Evolutionary conservation across 345 rosid genomes (phyloP), one percentile per base, ranked within the genome.

Genomic region (Syzygium grande): DNA sequence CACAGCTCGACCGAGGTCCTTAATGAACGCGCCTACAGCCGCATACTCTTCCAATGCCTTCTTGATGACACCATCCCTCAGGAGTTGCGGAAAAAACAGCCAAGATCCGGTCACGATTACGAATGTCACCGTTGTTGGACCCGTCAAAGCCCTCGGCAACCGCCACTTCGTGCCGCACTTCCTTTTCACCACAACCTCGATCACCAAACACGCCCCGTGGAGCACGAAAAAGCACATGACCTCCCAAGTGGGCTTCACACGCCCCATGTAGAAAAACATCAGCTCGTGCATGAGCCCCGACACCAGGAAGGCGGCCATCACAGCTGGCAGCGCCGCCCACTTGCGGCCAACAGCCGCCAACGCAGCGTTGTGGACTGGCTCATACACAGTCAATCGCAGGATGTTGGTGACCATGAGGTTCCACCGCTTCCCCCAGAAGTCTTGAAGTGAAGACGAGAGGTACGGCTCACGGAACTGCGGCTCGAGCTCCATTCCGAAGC

Each of bases 121-220:
- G 55, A 93, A 91, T 27, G 86, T 89, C 34, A 90, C 84, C 9
- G 92, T 89, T 55, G 86, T 11, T 41, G 91, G 88, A 80, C 95
- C 93, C 59, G 90, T 87, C 34, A 92, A 90, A 84, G 93, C 92
- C 88, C 89, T 85, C 1, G 96, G 96, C n/a, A 94, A 84, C 85
- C 91, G 89, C 80, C 86, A 78, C 85, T 94, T 93, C 56, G 89
- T 88, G 2, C 92, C 91, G 1, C 93, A 49, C 65, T 93, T 90
- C n/a, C 94, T 89, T 53, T 89, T 89, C 52, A 51, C 56, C 19
- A 46, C 89, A 13, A 89, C 68, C 68, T 91, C 92, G 19, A 30
- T 85, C 58, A 12, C 68, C 34, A 91, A 51, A 51, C 89, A 84
- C 0, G 86, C 34, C 23, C 92, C 92, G 23, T 91, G 92, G 68